Base-by-base conservation (phyloP, 805 yeast species). In the Blastobotrys muscicola region DNA sequence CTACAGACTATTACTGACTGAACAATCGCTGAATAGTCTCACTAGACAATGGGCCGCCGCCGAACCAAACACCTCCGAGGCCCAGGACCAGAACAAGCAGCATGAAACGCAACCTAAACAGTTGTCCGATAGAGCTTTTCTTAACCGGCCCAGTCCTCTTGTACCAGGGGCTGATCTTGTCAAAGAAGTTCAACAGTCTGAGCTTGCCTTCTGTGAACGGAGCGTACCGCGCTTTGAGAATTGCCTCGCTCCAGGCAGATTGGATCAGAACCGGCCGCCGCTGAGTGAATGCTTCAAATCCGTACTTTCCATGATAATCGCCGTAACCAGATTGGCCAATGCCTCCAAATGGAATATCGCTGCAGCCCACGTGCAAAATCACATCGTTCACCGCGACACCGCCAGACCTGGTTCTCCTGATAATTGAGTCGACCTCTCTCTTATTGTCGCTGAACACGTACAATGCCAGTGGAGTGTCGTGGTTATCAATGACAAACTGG, bases 321-420 rank as follows among this genome's bases (percentile, higher is more conserved):
- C 97, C 97, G 45, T 68, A 66, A 1, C 97, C 97, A 0, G 95
- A 85, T 10, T 59, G 59, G 11, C 97, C 96, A 45, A 89, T 66
- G 16, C 97, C 97, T 30, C 97, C 97, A 63, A 89, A 90, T 20
- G 97, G 97, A 2, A 85, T 75, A 40, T 71, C 70, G 4, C 69
- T 46, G 42, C 82, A 69, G 1, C 77, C 89, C 35, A 76, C 85
- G 50, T 86, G 94, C 55, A 84, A 47, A 39, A 85, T 41, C 0
- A 79, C 71, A 51, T 87, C 96, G 57, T 86, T 85, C 47, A 84
- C 66, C 37, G 76, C 60, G 9, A 78, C 67, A 3, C 76, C 82
- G 23, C 96, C 96, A 0, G 92, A 80, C 55, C 94, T 72, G 15
- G 85, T 65, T 8, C 67, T 55, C 3, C 64, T 58, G 45, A 71